Percentiles rank a stretch among this genome's conserved stretches.
Conservation (phyloP, 1,139 yeast genomes). For the Zhuliangozyma blackwelliae region DNA sequence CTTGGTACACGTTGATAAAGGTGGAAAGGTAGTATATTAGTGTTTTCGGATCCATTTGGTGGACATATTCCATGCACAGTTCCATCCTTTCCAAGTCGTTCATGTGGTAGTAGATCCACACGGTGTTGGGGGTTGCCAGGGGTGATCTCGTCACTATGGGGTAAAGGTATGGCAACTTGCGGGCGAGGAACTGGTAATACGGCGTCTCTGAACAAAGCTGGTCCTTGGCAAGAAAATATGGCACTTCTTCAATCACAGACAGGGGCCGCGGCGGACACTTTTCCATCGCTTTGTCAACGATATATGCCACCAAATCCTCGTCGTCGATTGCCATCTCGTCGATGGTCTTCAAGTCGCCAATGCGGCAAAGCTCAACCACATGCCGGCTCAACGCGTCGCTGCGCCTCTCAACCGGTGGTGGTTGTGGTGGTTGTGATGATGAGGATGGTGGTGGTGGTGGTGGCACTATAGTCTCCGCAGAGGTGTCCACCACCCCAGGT, state of each 20-base stretch:
- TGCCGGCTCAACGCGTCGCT: no score
- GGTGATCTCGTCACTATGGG: background rate
- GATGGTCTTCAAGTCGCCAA: no score
- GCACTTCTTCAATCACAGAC: constrained; percentile 1
- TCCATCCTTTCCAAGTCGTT: constrained; percentile 23
- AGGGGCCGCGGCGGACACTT: constrained; percentile 2
- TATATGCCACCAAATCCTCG: background rate
- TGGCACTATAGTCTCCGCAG: no score
- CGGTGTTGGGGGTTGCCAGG: constrained; percentile 2
- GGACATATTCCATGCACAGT: constrained; percentile 15
- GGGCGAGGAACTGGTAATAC: constrained; percentile 6
- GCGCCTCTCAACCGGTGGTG: no score
- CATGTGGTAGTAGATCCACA: constrained; percentile 33
- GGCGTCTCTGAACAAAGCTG: constrained; percentile 1
- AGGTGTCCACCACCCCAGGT: no score
- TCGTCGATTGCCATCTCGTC: no score
- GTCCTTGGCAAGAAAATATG: constrained; percentile 2
- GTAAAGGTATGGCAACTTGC: constrained; percentile 4
- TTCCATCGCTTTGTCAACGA: constrained; percentile 3
- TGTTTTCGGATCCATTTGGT: constrained; percentile 18
- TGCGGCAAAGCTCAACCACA: no score
- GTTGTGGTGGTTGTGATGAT: no score
- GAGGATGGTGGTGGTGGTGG: no score
- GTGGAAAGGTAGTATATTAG: constrained; percentile 28
- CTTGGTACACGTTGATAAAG: constrained; percentile 30